These are phyloP conservation scores for Hevea brasiliensis DNA, from an alignment of 345 rosid genomes.

Conservation along the genomic window DNA sequence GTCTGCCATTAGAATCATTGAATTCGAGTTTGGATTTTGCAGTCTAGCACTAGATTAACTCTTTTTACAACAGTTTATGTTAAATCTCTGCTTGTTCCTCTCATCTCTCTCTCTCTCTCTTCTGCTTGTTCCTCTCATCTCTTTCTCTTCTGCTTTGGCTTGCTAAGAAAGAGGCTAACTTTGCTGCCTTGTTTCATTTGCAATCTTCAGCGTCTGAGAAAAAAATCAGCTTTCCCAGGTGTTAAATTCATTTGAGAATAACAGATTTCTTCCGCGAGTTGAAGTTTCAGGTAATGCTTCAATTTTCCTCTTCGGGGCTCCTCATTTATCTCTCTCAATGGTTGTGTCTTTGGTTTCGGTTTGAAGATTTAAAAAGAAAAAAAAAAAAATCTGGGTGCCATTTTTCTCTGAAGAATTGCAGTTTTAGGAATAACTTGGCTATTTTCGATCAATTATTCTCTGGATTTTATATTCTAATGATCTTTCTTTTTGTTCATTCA, in stretches of 20 bases:
- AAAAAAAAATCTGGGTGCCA: not conserved
- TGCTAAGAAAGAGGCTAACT: not conserved
- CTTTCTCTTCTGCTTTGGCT: not conserved
- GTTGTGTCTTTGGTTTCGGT: not conserved
- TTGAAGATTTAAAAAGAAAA: too few relatives aligned
- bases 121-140: too few relatives aligned
- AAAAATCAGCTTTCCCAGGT: not conserved
- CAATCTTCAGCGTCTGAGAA: constrained; percentile 9
- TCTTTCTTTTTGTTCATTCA: not conserved
- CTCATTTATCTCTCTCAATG: not conserved
- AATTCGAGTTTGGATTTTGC: constrained; percentile 13
- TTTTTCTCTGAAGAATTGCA: not conserved
- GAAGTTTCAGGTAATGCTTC: constrained; percentile 8
- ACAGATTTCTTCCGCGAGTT: constrained; percentile 3
- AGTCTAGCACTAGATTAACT: constrained; percentile 4
- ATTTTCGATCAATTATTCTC: not conserved
- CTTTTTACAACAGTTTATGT: not conserved
- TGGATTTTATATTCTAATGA: not conserved
- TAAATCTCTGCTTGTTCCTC: not conserved
- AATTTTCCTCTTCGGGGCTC: not conserved
- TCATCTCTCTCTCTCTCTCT: not conserved
- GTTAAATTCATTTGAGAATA: constrained; percentile 8
- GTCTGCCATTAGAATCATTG: constrained; percentile 8
- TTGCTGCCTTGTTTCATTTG: not conserved
- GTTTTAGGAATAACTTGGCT: not conserved